Conservation (phyloP, 768 basidiomycete species). For the Sistotremastrum niveocremeum region DNA sequence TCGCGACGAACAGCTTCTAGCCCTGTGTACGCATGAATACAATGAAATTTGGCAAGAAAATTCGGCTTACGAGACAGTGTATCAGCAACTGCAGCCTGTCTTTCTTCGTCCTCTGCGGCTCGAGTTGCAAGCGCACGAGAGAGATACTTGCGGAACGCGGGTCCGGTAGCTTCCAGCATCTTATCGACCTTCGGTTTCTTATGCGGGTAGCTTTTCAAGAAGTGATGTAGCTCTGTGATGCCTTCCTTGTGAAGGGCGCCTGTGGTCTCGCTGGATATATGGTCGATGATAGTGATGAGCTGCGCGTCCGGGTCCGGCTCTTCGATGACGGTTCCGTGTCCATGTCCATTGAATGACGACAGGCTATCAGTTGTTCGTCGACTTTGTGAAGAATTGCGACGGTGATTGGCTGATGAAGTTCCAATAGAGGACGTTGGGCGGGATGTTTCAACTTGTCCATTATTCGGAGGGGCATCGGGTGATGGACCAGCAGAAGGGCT, state of each 20-base stretch:
- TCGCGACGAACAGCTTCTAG: slow-evolving; percentile 43
- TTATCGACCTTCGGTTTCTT: slow-evolving; percentile 75
- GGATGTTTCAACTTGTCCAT: slow-evolving; percentile 18
- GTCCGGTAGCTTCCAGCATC: slow-evolving; percentile 76
- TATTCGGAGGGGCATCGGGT: slow-evolving; percentile 29
- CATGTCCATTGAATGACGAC: slow-evolving; percentile 47
- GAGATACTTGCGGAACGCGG: slow-evolving; percentile 86
- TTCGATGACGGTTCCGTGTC: slow-evolving; percentile 35
- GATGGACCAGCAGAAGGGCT: slow-evolving; percentile 43
- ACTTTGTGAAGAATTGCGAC: slow-evolving; percentile 44
- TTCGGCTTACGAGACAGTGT: slow-evolving; percentile 58
- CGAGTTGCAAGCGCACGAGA: slow-evolving; percentile 76
- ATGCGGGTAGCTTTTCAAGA: slow-evolving; percentile 81
- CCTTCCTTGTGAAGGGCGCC: slow-evolving; percentile 87
- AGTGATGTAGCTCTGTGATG: slow-evolving; percentile 88
- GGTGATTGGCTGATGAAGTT: slow-evolving; percentile 18
- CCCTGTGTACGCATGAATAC: slow-evolving; percentile 23
- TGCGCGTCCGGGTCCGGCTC: slow-evolving; percentile 85
- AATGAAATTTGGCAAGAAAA: neutral
- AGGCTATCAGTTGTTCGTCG: slow-evolving; percentile 56
- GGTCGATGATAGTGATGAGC: slow-evolving; percentile 67
- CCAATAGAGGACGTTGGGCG: slow-evolving; percentile 37
- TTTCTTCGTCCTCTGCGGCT: slow-evolving; percentile 76
- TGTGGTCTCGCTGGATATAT: slow-evolving; percentile 80
- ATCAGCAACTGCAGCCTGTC: slow-evolving; percentile 69